These are phyloP conservation scores for Pseudisothecium myosuroides DNA, from an alignment of 225 moss, liverwort and hornwort genomes.

Conservation along the genomic window DNA sequence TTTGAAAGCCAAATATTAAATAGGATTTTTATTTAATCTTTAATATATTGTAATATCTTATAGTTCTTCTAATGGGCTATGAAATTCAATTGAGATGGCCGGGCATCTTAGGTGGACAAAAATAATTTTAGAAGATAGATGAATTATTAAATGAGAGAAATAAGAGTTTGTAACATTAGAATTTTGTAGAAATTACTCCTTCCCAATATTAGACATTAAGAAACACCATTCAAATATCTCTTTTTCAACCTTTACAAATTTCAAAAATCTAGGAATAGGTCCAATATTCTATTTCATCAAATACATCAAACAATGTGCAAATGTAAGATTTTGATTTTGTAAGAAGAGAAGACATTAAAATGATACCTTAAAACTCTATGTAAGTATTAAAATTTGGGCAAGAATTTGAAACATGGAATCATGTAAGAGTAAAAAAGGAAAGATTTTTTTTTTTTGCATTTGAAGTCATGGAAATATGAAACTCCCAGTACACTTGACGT, in stretches of 20 bases:
- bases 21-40: neutral
- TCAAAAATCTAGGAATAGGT: neutral
- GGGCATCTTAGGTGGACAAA: neutral
- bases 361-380: neutral
- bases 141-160: neutral
- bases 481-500: neutral
- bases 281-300: no score
- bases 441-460: neutral
- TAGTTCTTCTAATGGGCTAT: neutral
- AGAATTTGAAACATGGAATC: neutral
- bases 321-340: neutral
- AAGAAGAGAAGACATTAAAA: neutral
- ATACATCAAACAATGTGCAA: neutral
- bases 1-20: neutral
- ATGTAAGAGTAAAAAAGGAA: neutral
- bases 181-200: neutral
- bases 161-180: neutral
- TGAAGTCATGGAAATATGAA: neutral
- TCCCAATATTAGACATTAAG: neutral
- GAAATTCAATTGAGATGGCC: neutral
- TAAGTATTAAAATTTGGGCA: neutral
- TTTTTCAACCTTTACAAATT: neutral
- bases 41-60: neutral
- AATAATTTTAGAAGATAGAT: neutral
- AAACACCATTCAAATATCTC: neutral